Conservation (phyloP, 2,329 filamentous ascomycete genomes). For the Sarocladiaceae sp. region DNA sequence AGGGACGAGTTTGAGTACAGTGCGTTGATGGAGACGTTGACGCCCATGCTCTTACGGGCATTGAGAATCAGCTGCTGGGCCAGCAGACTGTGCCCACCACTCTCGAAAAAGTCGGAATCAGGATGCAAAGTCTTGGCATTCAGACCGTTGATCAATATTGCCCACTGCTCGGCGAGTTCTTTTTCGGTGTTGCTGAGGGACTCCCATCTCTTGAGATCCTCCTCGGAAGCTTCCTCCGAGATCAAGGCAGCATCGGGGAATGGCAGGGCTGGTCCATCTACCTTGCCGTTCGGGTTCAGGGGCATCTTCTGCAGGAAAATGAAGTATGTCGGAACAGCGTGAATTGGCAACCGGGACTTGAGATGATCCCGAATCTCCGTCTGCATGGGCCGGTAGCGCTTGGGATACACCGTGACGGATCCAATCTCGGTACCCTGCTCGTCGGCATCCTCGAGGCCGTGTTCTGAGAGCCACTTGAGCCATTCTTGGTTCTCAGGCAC, state of each 20-base stretch:
- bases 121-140: conserved; percentile 57
- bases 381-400: conserved; percentile 40
- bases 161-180: conserved; percentile 56
- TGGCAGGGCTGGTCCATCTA: conserved; percentile 70
- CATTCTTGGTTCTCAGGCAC: conserved; percentile 74
- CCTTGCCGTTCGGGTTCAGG: conserved; percentile 72
- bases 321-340: conserved; percentile 28
- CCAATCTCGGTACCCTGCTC: conserved; percentile 45
- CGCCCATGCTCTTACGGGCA: conserved; percentile 18
- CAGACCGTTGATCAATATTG: conserved; percentile 58
- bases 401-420: conserved; percentile 33
- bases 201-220: conserved; percentile 47
- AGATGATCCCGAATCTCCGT: conserved; percentile 57
- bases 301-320: conserved; percentile 45
- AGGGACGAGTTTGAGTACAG: conserved; percentile 25
- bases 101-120: conserved; percentile 31
- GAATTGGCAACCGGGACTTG: conserved; percentile 46
- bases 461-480: conserved; percentile 54
- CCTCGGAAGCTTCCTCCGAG: conserved; percentile 30
- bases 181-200: conserved; percentile 28
- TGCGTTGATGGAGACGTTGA: conserved; percentile 23
- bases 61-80: conserved; percentile 71
- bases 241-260: conserved; percentile 71
- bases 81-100: conserved; percentile 40
- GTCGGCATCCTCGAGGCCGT: conserved; percentile 46